Base-by-base conservation (phyloP, 139 green algal genomes). In the Chlamydomonas schloesseri region DNA sequence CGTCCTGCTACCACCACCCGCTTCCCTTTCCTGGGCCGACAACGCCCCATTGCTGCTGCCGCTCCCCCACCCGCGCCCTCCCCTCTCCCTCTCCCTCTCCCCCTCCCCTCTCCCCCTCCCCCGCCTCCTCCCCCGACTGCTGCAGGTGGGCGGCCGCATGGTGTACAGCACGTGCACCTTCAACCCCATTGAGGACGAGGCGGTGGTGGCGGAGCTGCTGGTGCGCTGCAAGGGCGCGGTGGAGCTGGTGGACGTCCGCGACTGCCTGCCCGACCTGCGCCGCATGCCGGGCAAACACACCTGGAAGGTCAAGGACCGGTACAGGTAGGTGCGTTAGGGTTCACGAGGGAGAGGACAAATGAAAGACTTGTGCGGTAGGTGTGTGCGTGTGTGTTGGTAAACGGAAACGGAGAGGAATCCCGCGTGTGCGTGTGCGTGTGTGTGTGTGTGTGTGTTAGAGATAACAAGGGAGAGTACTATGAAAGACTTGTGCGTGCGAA, bases 101-200 rank as follows among this genome's bases (percentile, higher is more conserved):
- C 34, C 33, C n/a, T 29, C 58, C 23, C 21, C 58, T 28, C 15
- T 67, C 29, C 64, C 20, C 64, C 37, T 62, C 24, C 53, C 11
- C 36, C 36, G 34, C 42, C 3, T 58, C 53, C n/a, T 15, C 31
- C 18, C 28, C 31, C 3, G 14, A 57, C 20, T 42, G 37, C 42
- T 36, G 28, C 85, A 95, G 92, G 90, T 98, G 33, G 98, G 98
- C 42, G 98, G 98, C 0, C 93, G 94, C 69, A 92, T 99, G 91
- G 97, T 99, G 42, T 99, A 99, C 94, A 98, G 95, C 81, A 99
- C 97, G 31, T 99, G 97, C 93, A 98, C 97, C 3, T 96, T 99
- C 90, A 99, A 99, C 93, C 98, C 98, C 4, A 91, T 99, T 13
- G 98, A 99, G 92, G 93, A 99, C 83, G 98, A 99, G 93, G 98